Conservation (phyloP, 2,329 filamentous ascomycete genomes). For the Beauveria scarabaeidicola region DNA sequence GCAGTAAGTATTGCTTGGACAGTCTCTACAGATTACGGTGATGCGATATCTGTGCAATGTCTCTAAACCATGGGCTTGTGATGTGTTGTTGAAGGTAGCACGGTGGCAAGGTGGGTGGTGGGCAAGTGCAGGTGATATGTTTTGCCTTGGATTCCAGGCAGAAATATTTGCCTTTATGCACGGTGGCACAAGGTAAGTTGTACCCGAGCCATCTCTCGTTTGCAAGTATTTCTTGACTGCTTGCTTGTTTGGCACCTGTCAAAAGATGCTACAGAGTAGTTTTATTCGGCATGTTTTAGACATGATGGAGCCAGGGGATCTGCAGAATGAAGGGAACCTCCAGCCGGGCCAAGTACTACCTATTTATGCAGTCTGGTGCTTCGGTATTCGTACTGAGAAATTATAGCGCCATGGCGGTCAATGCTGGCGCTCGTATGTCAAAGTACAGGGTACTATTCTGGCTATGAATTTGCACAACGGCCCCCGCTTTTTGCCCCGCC, state of each 20-base stretch:
- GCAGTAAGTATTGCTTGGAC: too few relatives aligned
- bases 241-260: neutral
- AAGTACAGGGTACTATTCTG: neutral
- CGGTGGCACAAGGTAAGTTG: neutral
- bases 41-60: too few relatives aligned
- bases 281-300: too few relatives aligned
- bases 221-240: too few relatives aligned
- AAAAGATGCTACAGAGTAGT: neutral
- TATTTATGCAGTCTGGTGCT: neutral
- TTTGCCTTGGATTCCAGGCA: neutral
- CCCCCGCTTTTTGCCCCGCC: constrained; percentile 2
- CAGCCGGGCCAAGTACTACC: too few relatives aligned
- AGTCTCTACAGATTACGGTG: too few relatives aligned
- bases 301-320: too few relatives aligned
- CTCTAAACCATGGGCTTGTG: neutral
- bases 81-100: neutral
- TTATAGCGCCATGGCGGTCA: neutral
- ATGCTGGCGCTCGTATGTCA: neutral
- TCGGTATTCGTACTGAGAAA: neutral
- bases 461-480: neutral
- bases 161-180: neutral
- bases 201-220: neutral
- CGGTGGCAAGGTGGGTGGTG: neutral
- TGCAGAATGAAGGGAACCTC: too few relatives aligned
- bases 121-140: neutral